A percentile compares a stretch with the other conserved stretches of the same genome.
Conservation (phyloP, 2,329 filamentous ascomycete species). For the Fusarium austroafricanum region DNA sequence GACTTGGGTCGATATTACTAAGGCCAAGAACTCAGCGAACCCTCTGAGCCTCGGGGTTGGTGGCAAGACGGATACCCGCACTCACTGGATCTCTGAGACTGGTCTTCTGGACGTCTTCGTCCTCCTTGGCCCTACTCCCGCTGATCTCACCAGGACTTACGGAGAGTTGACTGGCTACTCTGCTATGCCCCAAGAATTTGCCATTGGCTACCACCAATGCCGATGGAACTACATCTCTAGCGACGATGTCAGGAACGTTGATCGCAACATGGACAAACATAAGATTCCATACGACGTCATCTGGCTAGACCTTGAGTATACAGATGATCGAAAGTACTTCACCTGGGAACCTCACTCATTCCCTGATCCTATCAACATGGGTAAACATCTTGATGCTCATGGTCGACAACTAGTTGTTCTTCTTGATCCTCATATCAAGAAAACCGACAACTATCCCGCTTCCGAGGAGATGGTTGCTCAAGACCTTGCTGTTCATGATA, state of each 20-base stretch:
- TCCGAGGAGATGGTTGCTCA: conserved; percentile 86
- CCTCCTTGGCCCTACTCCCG: conserved; percentile 88
- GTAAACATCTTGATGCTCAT: conserved; percentile 84
- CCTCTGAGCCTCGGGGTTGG: conserved; percentile 78
- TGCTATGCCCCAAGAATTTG: conserved; percentile 90
- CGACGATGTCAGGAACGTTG: conserved; percentile 96
- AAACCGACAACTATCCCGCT: conserved; percentile 79
- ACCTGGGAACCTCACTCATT: conserved; percentile 95
- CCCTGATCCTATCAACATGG: conserved; percentile 85
- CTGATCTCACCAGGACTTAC: conserved; percentile 84
- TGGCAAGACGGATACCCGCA: conserved; percentile 80
- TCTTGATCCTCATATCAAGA: conserved; percentile 99
- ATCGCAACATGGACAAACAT: conserved; percentile 94
- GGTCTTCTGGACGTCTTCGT: conserved; percentile 93
- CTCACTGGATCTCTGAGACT: conserved; percentile 96
- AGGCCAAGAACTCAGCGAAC: conserved; percentile 78
- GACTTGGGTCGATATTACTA: conserved; percentile 96
- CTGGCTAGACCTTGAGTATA: conserved; percentile 98
- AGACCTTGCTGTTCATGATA: conserved; percentile 86
- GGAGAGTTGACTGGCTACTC: conserved; percentile 92
- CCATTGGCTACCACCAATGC: conserved; percentile 95
- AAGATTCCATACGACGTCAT: conserved; percentile 98
- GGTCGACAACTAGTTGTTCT: conserved; percentile 93
- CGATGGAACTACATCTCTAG: conserved; percentile 99
- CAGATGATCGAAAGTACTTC: conserved; percentile 97